These are phyloP conservation scores for Albatrellus ellisii DNA, from an alignment of 768 basidiomycete genomes.

Conservation along the genomic window DNA sequence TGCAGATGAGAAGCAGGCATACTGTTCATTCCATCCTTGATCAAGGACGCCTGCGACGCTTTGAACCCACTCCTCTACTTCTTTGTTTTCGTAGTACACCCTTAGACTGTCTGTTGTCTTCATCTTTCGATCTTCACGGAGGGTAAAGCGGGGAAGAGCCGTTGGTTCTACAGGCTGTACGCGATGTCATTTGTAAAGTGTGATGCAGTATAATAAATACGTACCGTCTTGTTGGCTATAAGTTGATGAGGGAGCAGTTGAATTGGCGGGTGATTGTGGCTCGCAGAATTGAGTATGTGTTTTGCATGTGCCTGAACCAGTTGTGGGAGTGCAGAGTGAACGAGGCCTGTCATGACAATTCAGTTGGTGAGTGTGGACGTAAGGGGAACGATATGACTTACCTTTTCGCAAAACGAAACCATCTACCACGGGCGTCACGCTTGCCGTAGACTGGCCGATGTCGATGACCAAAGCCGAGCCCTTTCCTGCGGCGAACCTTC, in stretches of 20 bases:
- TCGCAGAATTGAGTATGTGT: slow-evolving; percentile 43
- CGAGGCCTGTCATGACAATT: slow-evolving; percentile 45
- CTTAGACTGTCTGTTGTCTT: slow-evolving; percentile 77
- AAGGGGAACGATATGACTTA: slow-evolving; percentile 15
- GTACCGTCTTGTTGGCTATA: slow-evolving; percentile 66
- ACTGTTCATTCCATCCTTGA: slow-evolving; percentile 86
- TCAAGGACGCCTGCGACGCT: slow-evolving; percentile 77
- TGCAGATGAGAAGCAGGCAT: slow-evolving; percentile 16
- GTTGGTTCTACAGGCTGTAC: slow-evolving; percentile 60
- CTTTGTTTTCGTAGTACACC: slow-evolving; percentile 61
- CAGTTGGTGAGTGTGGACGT: not conserved
- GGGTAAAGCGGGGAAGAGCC: slow-evolving; percentile 45
- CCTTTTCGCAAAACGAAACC: slow-evolving; percentile 97
- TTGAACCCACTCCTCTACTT: slow-evolving; percentile 93
- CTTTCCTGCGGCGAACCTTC: slow-evolving; percentile 90
- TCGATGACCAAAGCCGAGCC: slow-evolving; percentile 96
- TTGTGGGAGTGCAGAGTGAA: slow-evolving; percentile 60
- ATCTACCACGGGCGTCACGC: slow-evolving; percentile 91
- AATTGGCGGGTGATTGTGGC: slow-evolving; percentile 38
- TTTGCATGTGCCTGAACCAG: slow-evolving; percentile 74
- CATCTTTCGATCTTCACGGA: slow-evolving; percentile 62
- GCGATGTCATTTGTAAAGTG: not conserved
- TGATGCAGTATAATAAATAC: slow-evolving; percentile 10
- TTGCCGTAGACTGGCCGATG: slow-evolving; percentile 79
- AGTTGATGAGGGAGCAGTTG: slow-evolving; percentile 80